Evolutionary conservation across 208 protist genomes (phyloP).

Genomic region (Crithidia expoeki): DNA sequence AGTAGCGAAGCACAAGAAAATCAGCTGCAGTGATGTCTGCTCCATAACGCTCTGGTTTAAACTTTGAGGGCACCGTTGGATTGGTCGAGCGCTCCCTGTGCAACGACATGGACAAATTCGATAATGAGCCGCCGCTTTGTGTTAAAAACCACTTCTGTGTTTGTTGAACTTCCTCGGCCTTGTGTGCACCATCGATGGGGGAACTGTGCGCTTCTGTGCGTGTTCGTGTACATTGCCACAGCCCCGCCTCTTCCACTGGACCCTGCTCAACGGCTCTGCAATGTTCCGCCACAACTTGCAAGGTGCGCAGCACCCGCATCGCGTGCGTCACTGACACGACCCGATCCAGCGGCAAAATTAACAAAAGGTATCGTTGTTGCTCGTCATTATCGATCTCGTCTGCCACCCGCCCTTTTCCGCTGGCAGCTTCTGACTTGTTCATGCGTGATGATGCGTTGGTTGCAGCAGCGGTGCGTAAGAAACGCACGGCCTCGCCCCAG

Average conservation of each 20-base stretch:
- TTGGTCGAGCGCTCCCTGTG: too few relatives aligned
- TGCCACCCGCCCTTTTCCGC: neutral
- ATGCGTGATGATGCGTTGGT: neutral
- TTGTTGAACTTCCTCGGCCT: too few relatives aligned
- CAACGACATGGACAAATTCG: too few relatives aligned
- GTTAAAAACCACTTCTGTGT: too few relatives aligned
- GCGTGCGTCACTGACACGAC: slow-evolving; percentile 25
- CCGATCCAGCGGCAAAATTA: slow-evolving; percentile 20
- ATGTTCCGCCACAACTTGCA: slow-evolving; percentile 22
- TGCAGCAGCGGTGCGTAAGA: slow-evolving; percentile 1
- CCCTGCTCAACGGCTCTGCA: neutral
- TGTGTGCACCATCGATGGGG: too few relatives aligned
- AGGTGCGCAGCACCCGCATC: slow-evolving; percentile 29
- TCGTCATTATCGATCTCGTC: neutral
- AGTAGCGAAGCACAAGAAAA: slow-evolving; percentile 2
- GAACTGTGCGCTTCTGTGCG: too few relatives aligned
- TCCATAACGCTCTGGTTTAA: too few relatives aligned
- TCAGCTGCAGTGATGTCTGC: neutral
- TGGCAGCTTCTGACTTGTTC: neutral
- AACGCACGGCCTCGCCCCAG: slow-evolving; percentile 27
- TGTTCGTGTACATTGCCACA: neutral
- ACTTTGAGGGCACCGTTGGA: too few relatives aligned
- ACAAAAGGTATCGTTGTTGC: neutral
- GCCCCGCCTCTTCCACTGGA: neutral
- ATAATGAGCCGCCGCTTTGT: too few relatives aligned